Evolutionary conservation across 2,329 filamentous ascomycete genomes (phyloP), one percentile per base, ranked within the genome.

Genomic region (Xylaria arbuscula): DNA sequence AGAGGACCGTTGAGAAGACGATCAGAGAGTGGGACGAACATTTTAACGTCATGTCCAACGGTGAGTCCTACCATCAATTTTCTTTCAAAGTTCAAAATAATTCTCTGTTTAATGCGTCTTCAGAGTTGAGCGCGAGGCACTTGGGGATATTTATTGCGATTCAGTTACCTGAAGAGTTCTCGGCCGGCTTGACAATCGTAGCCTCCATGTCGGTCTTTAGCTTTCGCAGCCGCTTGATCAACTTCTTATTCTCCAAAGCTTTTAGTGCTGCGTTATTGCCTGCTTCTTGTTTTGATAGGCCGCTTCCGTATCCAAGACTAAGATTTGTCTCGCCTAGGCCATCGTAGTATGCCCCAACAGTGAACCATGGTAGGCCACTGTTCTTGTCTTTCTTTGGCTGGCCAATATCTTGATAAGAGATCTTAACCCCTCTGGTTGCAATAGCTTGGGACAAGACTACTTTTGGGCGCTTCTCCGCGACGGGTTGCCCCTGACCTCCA

Each of bases 311-410:
- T 0, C 89, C 92, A 6, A 94, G 79, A 65, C 87, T 80, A 76
- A 88, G 86, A 57, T 87, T 82, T 38, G 83, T 85, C 78, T 91
- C 89, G 4, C 91, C 92, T 84, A 89, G 92, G 0, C 91, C 92
- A 22, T 88, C 86, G 34, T 93, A 81, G 73, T 88, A 92, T 0
- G 88, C 85, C 0, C 86, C 90, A 1, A 93, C 84, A 2, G 85
- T 87, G 76, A 87, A 93, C 32, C 89, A 79, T 19, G 87, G 84
- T 34, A 90, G 78, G 1, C 85, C 86, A 15, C 78, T 82, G 53
- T 83, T 80, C 73, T 83, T 86, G 72, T 90, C 85, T 74, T 86
- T 88, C 58, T 83, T 84, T 48, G 83, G 83, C 69, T 85, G 83
- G 3, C 82, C 78, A 38, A 88, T 81, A 51, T 91, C 87, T 67